Base-by-base conservation (phyloP, 306 rosid species). In the Cercis canadensis region DNA sequence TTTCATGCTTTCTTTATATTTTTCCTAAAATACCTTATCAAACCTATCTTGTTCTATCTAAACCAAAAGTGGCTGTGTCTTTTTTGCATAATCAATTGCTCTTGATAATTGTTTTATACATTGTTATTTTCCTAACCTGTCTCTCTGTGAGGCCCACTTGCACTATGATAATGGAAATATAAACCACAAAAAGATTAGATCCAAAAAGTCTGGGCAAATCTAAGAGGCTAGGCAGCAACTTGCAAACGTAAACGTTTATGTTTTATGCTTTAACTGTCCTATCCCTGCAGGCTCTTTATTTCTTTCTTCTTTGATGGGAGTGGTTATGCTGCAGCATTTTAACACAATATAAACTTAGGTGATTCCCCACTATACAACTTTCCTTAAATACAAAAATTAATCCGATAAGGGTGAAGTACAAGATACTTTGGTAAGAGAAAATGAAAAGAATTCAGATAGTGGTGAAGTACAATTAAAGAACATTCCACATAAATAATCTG, bases 311-410 rank as follows among this genome's bases (percentile, higher is more conserved):
- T 62, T 40, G 36, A 49, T 57, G 19, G 10, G 17, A 68, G 29
- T 37, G 29, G 29, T 37, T 37, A 37, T 5, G 7, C 4, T 6
- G 43, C 3, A 37, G 36, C 24, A 62, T 70, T 31, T 65, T 43
- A 68, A 40, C 65, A 37, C 43, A 21, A 62, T 62, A 56, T 54
- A 40, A 54, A 31, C 69, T 72, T 62, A 46, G 86, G 87, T 65
- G 84, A 83, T 78, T 84, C 82, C 62, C 89, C 96, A 90, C 88
- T 82, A 59, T 31, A 13, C 31, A 76, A 74, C 58, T 62, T 82
- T 75, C 60, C 67, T 67, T 78, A 32, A 47, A 63, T 77, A 79
- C 72, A 67, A 79, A 77, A 81, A 54, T 74, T 41, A 55, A 83
- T 58, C 64, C 75, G 87, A 83, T 87, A 85, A 80, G 82, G 68